Evolutionary conservation across 2,329 filamentous ascomycete species (phyloP).

Genomic region (Lecanoromycetidae sp.): DNA sequence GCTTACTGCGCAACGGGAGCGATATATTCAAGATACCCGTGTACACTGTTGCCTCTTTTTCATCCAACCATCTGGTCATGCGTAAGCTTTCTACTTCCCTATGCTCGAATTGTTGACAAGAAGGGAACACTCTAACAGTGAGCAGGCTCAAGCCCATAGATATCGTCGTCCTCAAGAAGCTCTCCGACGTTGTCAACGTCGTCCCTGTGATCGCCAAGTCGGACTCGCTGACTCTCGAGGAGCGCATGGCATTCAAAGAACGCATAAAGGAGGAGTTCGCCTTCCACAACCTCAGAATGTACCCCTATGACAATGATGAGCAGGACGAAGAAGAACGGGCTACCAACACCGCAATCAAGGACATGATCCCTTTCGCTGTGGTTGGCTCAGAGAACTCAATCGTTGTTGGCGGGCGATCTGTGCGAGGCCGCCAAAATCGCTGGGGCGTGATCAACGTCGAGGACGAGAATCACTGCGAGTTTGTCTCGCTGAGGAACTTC

Average conservation of each 20-base stretch:
- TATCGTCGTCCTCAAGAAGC: conserved; percentile 98
- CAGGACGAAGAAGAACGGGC: conserved; percentile 92
- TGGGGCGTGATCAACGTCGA: conserved; percentile 99
- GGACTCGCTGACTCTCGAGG: conserved; percentile 88
- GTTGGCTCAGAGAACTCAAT: conserved; percentile 98
- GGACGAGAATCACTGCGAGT: conserved; percentile 99
- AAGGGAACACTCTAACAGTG: conserved; percentile 11
- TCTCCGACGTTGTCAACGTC: conserved; percentile 97
- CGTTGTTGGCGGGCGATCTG: conserved; percentile 92
- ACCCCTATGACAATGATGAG: conserved; percentile 98
- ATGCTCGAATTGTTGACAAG: background rate
- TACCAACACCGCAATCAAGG: conserved; percentile 94
- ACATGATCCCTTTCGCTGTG: conserved; percentile 93
- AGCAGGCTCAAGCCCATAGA: conserved; percentile 83
- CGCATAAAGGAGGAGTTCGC: conserved; percentile 98
- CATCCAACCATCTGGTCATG: conserved; percentile 96
- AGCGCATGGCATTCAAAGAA: conserved; percentile 94
- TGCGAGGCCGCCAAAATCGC: conserved; percentile 93
- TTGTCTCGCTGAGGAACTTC: conserved; percentile 96
- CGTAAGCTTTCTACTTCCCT: conserved; percentile 37
- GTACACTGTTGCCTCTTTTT: conserved; percentile 99
- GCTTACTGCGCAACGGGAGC: conserved; percentile 95
- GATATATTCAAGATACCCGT: conserved; percentile 97
- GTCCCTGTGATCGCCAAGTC: conserved; percentile 98
- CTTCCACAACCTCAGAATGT: conserved; percentile 99